Conservation (phyloP, 2,329 filamentous ascomycete species). For the Pseudogymnoascus sp. region DNA sequence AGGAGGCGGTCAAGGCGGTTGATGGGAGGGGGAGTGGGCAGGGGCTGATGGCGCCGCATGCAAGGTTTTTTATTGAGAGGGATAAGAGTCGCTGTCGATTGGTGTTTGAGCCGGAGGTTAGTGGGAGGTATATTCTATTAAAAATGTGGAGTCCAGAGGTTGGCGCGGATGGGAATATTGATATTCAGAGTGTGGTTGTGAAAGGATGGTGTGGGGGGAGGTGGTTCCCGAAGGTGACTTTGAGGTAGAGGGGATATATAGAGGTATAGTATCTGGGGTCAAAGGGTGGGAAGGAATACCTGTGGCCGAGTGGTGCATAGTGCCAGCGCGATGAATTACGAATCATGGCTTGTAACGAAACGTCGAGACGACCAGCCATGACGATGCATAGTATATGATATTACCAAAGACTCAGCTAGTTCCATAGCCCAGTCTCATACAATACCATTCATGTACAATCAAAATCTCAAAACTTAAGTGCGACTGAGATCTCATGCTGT, state of each 20-base stretch:
- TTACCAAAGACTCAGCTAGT: neutral
- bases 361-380: neutral
- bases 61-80: constrained; percentile 74
- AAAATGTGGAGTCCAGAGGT: constrained; percentile 81
- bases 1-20: constrained; percentile 47
- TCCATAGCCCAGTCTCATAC: neutral
- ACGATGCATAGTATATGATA: neutral
- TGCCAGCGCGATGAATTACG: neutral
- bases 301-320: neutral
- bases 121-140: constrained; percentile 73
- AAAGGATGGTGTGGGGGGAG: constrained; percentile 79
- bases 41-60: constrained; percentile 63
- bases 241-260: constrained; percentile 35
- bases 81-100: constrained; percentile 80
- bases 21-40: constrained; percentile 32
- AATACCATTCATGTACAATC: neutral
- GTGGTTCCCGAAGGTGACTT: constrained; percentile 65
- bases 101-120: constrained; percentile 73
- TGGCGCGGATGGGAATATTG: constrained; percentile 62
- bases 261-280: neutral
- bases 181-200: constrained; percentile 77
- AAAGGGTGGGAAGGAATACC: neutral
- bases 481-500: neutral
- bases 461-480: neutral
- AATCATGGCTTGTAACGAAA: neutral